Conservation (phyloP, 768 basidiomycete species). For the Boletales sp. region DNA sequence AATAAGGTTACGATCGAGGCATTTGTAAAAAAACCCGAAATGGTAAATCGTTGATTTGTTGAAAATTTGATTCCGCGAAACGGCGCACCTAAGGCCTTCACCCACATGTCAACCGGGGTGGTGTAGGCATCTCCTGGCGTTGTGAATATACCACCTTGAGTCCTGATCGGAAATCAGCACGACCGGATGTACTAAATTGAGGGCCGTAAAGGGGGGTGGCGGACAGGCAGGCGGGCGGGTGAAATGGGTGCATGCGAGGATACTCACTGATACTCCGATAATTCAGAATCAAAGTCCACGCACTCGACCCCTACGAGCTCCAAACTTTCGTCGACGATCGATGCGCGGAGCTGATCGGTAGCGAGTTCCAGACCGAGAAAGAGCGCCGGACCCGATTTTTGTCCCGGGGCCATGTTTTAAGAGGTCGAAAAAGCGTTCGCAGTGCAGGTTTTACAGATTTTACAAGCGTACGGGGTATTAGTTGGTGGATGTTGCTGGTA, state of each 20-base stretch:
- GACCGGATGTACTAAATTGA: constrained; percentile 11
- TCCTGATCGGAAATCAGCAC: constrained; percentile 44
- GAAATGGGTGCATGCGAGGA: neutral
- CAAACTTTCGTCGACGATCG: constrained; percentile 78
- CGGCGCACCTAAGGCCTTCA: constrained; percentile 68
- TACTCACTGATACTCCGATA: constrained; percentile 79
- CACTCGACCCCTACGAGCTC: constrained; percentile 80
- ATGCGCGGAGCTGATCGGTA: constrained; percentile 78
- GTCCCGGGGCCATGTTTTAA: constrained; percentile 29
- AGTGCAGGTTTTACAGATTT: constrained; percentile 3
- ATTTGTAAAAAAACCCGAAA: constrained; percentile 30
- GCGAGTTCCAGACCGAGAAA: constrained; percentile 87
- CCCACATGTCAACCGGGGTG: constrained; percentile 89
- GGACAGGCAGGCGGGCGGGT: neutral
- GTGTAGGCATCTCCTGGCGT: constrained; percentile 85
- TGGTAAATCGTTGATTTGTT: constrained; percentile 34
- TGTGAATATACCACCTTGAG: constrained; percentile 82
- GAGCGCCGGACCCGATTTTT: constrained; percentile 46
- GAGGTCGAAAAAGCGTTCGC: constrained; percentile 2
- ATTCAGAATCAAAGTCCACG: constrained; percentile 78
- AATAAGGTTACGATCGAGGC: constrained; percentile 31
- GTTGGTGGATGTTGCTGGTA: constrained; percentile 20
- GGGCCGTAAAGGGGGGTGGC: neutral
- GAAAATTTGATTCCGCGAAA: constrained; percentile 61
- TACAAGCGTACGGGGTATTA: constrained; percentile 12